Evolutionary conservation across 345 rosid species (phyloP).

Genomic region (Populus euphratica): DNA sequence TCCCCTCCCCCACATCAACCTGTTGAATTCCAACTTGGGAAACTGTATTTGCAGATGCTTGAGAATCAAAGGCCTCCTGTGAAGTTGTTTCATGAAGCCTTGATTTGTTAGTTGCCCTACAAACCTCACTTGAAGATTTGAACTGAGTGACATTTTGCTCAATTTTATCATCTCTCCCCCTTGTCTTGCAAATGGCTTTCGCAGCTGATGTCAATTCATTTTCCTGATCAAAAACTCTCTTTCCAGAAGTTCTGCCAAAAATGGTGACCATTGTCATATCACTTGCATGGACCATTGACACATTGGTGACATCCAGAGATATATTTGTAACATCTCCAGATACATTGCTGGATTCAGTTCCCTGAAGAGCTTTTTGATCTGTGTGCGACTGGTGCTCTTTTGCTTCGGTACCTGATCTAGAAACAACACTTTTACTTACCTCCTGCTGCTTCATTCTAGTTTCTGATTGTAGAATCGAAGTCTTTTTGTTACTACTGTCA

Average conservation of each 20-base stretch:
- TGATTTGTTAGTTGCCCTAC: conserved; percentile 20
- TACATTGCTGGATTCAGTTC: conserved; percentile 38
- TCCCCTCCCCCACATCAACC: conserved; percentile 34
- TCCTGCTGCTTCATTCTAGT: conserved; percentile 37
- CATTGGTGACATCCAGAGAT: conserved; percentile 25
- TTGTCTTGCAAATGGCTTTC: conserved; percentile 29
- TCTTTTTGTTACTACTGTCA: conserved; percentile 29
- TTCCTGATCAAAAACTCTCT: conserved; percentile 43
- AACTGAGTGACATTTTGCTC: conserved; percentile 29
- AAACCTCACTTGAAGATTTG: conserved; percentile 30
- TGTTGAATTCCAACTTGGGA: conserved; percentile 32
- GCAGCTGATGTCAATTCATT: conserved; percentile 28
- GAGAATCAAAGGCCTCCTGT: conserved; percentile 34
- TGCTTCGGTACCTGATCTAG: conserved; percentile 34
- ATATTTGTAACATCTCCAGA: conserved; percentile 26
- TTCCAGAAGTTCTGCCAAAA: conserved; percentile 42
- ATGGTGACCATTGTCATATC: conserved; percentile 29
- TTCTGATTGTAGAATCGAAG: conserved; percentile 35
- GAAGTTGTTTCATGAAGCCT: conserved; percentile 35
- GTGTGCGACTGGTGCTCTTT: conserved; percentile 32
- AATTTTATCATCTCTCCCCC: conserved; percentile 26
- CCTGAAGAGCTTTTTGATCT: conserved; percentile 34
- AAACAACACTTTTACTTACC: conserved; percentile 24
- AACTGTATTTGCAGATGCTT: conserved; percentile 37
- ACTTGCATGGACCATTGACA: conserved; percentile 34